phyloP scores from a whole-genome alignment of 352 stramenopile species.

The Pythium utonaiense region DNA sequence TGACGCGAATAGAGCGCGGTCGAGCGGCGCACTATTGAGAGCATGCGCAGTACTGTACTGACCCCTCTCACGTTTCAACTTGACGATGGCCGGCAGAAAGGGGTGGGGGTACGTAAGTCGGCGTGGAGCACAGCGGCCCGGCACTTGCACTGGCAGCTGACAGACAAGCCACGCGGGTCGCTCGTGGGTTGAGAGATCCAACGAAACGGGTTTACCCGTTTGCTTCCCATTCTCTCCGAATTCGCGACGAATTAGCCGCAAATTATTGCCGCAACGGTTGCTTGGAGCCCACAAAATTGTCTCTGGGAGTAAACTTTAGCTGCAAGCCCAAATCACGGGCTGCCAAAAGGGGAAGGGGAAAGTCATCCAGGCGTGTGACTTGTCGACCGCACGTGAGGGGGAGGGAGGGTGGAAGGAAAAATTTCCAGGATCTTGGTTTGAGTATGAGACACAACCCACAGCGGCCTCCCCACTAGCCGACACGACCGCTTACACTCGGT shows the following conservation, averaged over 20 bases:
- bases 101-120: not conserved
- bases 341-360: not conserved
- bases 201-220: not conserved
- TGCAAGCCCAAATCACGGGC: not conserved
- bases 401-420: conserved; percentile 3
- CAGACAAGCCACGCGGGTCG: not conserved
- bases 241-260: not conserved
- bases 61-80: not conserved
- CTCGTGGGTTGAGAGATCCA: too few relatives aligned
- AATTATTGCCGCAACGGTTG: too few relatives aligned
- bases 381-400: not conserved
- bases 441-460: conserved; percentile 6
- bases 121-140: too few relatives aligned
- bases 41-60: not conserved
- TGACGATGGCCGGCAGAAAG: not conserved
- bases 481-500: not conserved
- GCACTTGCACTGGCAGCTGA: conserved; percentile 1
- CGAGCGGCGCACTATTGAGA: not conserved
- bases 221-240: not conserved
- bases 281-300: too few relatives aligned
- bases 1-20: not conserved
- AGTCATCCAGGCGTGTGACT: not conserved
- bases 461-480: not conserved
- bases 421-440: conserved; percentile 7
- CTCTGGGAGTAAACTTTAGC: not conserved